Conservation (phyloP, 2,329 filamentous ascomycete species). For the Xylariaceae sp. region DNA sequence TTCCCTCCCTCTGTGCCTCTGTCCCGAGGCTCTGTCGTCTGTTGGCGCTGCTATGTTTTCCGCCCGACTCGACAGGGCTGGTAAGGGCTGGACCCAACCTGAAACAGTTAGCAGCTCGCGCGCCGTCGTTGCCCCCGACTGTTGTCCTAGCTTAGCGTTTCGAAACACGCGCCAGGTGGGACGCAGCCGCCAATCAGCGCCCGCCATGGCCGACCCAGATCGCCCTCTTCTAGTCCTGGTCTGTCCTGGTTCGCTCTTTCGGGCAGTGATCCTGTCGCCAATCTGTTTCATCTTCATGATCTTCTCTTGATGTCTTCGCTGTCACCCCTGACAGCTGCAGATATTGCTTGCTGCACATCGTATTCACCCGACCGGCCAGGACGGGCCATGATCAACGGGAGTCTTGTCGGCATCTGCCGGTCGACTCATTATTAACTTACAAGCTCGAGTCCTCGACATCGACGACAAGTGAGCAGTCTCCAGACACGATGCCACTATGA, state of each 20-base stretch:
- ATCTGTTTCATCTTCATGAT: no score
- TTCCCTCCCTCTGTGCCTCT: neutral
- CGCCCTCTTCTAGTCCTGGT: no score
- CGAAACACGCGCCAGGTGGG: slow-evolving; percentile 22
- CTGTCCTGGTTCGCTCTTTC: no score
- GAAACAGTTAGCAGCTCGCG: slow-evolving; percentile 16
- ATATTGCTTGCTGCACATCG: neutral
- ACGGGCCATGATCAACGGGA: no score
- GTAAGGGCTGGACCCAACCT: slow-evolving; percentile 21
- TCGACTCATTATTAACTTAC: no score
- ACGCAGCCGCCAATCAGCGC: slow-evolving; percentile 14
- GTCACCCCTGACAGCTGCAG: slow-evolving; percentile 8
- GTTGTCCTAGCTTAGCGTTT: slow-evolving; percentile 20
- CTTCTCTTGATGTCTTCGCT: no score
- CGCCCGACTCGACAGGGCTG: slow-evolving; percentile 2
- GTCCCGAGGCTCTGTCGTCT: neutral
- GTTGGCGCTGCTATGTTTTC: slow-evolving; percentile 2
- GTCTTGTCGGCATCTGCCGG: no score
- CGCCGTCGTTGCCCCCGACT: slow-evolving; percentile 16
- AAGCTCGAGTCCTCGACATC: no score
- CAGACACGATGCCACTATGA: no score
- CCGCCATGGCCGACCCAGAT: no score
- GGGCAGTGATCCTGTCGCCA: no score
- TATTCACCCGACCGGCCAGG: slow-evolving; percentile 5
- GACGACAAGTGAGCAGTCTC: no score